Evolutionary conservation across 106 monocot species (phyloP), one percentile per base, ranked within the genome.

Genomic region (Allium fistulosum): DNA sequence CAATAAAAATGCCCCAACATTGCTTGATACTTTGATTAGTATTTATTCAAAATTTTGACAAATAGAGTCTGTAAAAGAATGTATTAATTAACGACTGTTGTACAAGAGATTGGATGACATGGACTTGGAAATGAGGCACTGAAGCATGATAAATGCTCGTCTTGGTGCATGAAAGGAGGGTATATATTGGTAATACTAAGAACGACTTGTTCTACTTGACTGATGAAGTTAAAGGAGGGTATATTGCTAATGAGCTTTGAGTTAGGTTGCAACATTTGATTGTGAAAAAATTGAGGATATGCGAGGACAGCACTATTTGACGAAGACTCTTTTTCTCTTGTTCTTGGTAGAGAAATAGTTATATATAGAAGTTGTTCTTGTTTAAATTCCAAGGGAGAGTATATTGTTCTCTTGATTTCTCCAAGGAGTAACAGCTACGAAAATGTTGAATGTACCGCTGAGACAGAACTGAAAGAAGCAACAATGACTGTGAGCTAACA

Each of bases 31-130:
- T 27, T 59, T 85, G 18, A 72, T 85, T 2, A 75, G 81, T 53
- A 81, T 85, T 80, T 85, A 85, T 51, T 17, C 70, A 7, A 81
- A 72, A 67, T 85, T 80, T 17, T 80, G 78, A 37, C 65, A 59
- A 7, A 75, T 81, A 53, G 76, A 69, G 10, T 72, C 74, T 17
- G 78, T 75, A 2, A 69, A 49, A 17, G 71, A 78, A 63, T 75
- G 81, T 1, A n/a, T n/a, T n/a, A n/a, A 81, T 85, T 53, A 2
- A 11, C 7, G 16, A 10, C 11, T 65, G 70, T 12, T 53, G 48
- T 2, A 60, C 11, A 6, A 13, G 75, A 11, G 82, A 82, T 66
- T 45, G 76, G 47, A 67, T 65, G 53, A 73, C 82, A 9, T 86
- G 86, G 86, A 79, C 75, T 22, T 22, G 22, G 22, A 22, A 22